Evolutionary conservation across 306 rosid genomes (phyloP).

Genomic region (Ochetophila trinervis): DNA sequence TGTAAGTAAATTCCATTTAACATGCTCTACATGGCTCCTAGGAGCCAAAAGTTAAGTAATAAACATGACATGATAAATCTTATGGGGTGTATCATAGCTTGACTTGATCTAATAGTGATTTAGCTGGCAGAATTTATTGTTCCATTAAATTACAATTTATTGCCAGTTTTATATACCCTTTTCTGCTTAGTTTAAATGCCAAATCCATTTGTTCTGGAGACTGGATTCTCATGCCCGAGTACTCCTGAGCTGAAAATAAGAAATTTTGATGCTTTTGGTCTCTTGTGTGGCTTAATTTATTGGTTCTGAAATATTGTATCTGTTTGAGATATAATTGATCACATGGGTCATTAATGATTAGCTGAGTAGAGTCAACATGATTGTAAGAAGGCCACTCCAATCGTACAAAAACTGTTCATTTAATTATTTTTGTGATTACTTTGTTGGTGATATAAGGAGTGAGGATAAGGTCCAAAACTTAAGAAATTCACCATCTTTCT

Average conservation of each 20-base stretch:
- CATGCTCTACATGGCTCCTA: slow-evolving; percentile 12
- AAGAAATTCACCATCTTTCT: neutral
- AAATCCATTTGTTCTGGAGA: no score
- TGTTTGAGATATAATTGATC: neutral
- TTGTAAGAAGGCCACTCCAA: neutral
- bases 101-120: neutral
- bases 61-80: neutral
- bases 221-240: no score
- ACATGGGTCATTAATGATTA: neutral
- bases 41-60: slow-evolving; percentile 9
- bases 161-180: no score
- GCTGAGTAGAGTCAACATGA: slow-evolving; percentile 2
- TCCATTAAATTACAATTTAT: no score
- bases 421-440: slow-evolving; percentile 3
- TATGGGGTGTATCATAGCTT: neutral
- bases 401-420: neutral
- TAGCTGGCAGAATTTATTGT: slow-evolving; percentile 3
- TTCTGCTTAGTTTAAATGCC: no score
- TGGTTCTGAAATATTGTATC: neutral
- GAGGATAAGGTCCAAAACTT: neutral
- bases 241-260: no score
- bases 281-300: neutral
- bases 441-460: neutral
- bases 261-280: no score
- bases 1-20: neutral